A percentile compares a stretch with the other conserved stretches of the same genome.
Evolutionary conservation across 2,329 filamentous ascomycete species (phyloP).

Genomic region (Hymenoscyphus linearis): DNA sequence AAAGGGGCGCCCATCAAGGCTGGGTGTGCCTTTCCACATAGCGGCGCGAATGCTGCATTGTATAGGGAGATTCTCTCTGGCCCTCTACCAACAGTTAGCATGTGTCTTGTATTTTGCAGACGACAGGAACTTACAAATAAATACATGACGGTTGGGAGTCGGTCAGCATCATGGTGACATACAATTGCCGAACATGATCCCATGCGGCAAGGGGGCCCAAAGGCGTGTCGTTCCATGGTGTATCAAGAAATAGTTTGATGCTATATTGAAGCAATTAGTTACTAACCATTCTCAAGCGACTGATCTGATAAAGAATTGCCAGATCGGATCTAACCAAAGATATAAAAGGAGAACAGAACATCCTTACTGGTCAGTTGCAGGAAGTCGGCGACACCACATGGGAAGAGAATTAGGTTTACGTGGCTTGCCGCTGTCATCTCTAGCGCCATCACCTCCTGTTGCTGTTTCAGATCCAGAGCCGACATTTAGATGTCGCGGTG

Average conservation of each 20-base stretch:
- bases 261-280: background rate
- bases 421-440: background rate
- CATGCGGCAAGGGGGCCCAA: constrained; percentile 5
- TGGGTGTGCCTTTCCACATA: constrained; percentile 24
- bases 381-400: background rate
- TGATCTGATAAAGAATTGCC: background rate
- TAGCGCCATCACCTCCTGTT: background rate
- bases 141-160: constrained; percentile 5
- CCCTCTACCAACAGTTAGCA: constrained; percentile 16
- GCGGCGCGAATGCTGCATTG: constrained; percentile 23
- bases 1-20: constrained; percentile 22
- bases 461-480: background rate
- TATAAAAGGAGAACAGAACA: background rate
- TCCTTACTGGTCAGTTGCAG: background rate
- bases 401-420: background rate
- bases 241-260: constrained; percentile 1
- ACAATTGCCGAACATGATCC: background rate
- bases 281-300: background rate
- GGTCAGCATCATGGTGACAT: background rate
- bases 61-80: constrained; percentile 24
- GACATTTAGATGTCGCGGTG: background rate
- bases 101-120: background rate
- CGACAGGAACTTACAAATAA: constrained; percentile 1
- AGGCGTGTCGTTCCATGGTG: background rate
- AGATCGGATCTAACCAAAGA: background rate